phyloP scores from a whole-genome alignment of 176 grass and related monocot species.

The Oryza glumipatula region DNA sequence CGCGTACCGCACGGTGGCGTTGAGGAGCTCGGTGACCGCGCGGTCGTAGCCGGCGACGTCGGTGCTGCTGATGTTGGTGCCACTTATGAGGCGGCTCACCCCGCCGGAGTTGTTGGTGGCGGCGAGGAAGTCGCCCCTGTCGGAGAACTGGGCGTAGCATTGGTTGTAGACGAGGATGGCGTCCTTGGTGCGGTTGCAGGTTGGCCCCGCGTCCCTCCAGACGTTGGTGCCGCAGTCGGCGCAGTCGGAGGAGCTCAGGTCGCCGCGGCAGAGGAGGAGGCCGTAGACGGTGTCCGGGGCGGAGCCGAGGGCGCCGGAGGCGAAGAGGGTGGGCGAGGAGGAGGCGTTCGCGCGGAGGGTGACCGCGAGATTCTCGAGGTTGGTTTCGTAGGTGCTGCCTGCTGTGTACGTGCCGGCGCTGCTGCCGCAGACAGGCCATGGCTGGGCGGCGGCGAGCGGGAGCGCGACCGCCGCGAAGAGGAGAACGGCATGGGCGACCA shows the following conservation, averaged over 20 bases:
- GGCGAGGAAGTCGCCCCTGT: conserved; percentile 26
- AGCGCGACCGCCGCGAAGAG: neutral
- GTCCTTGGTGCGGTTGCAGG: conserved; percentile 32
- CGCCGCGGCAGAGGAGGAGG: conserved; percentile 63
- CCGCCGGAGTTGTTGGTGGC: conserved; percentile 13
- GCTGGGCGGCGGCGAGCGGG: conserved; percentile 19
- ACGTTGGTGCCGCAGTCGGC: conserved; percentile 36
- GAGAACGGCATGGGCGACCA: neutral
- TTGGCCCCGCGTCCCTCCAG: neutral
- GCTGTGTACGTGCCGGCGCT: conserved; percentile 44
- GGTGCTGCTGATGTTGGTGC: neutral
- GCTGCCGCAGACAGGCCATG: neutral
- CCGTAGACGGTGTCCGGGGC: conserved; percentile 34
- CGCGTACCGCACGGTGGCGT: conserved; percentile 22
- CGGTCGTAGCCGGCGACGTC: neutral
- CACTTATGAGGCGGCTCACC: neutral
- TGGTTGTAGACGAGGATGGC: conserved; percentile 44
- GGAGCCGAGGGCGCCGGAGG: neutral
- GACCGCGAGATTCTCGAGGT: conserved; percentile 13
- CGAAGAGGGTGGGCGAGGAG: conserved; percentile 32
- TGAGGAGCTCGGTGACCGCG: conserved; percentile 28
- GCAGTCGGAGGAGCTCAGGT: conserved; percentile 32
- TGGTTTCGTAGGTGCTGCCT: conserved; percentile 35
- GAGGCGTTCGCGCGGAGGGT: neutral
- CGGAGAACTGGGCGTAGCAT: conserved; percentile 58